Evolutionary conservation across 805 yeast genomes (phyloP).

Genomic region (Kuraishia hungarica): DNA sequence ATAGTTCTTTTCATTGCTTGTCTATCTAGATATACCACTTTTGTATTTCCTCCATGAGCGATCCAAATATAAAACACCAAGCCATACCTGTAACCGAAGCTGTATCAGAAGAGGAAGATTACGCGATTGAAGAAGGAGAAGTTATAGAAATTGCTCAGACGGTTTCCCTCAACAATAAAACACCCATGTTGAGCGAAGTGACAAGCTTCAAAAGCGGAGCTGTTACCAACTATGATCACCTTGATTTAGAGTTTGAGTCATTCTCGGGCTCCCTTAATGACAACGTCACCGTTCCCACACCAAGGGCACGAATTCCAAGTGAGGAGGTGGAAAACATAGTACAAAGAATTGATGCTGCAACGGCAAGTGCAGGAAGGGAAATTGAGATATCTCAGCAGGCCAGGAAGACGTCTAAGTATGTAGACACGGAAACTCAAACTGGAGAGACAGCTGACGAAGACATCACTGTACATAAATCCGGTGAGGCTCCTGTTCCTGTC

Average conservation of each 20-base stretch:
- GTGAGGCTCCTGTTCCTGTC: not conserved
- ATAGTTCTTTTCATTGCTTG: no score
- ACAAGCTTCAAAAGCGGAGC: constrained; percentile 4
- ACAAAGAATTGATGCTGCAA: not conserved
- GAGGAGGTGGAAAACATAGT: not conserved
- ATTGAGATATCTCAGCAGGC: not conserved
- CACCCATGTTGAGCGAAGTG: not conserved
- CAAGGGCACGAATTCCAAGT: not conserved
- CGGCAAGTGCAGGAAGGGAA: not conserved
- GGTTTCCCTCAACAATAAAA: not conserved
- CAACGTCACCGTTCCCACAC: constrained; percentile 7
- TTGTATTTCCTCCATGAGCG: not conserved
- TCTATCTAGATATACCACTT: not conserved
- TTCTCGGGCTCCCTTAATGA: constrained; percentile 22
- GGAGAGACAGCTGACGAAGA: constrained; percentile 1
- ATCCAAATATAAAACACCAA: not conserved
- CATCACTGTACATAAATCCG: not conserved
- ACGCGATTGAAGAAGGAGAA: not conserved
- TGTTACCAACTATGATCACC: constrained; percentile 14
- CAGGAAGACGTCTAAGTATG: not conserved
- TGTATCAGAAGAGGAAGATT: not conserved
- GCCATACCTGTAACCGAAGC: not conserved
- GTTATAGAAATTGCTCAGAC: not conserved
- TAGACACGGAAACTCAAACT: not conserved
- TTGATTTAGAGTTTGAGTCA: constrained; percentile 22